Conservation (phyloP, 2,329 filamentous ascomycete genomes). For the Cyclaneusma minus region DNA sequence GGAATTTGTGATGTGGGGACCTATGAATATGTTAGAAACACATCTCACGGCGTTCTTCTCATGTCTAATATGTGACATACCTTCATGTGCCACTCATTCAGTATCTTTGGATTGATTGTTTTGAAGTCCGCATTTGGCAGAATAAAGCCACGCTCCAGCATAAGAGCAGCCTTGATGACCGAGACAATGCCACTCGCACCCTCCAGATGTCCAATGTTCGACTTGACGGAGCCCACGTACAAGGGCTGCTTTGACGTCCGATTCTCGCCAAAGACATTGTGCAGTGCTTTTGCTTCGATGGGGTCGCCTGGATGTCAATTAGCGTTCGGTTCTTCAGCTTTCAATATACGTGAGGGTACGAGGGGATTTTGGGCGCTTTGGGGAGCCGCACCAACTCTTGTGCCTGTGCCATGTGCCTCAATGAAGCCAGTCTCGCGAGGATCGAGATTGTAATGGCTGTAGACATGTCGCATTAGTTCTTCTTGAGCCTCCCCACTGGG, state of each 20-base stretch:
- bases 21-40: constrained; percentile 6
- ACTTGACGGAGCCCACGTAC: constrained; percentile 15
- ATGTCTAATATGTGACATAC: constrained; percentile 10
- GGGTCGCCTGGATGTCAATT: too few relatives aligned
- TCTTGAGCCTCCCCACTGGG: constrained; percentile 23
- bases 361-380: too few relatives aligned
- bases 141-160: constrained; percentile 27
- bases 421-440: constrained; percentile 3
- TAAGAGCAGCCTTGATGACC: constrained; percentile 25
- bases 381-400: constrained; percentile 11
- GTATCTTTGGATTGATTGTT: constrained; percentile 21
- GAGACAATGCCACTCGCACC: constrained; percentile 22
- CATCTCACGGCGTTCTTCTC: constrained; percentile 1
- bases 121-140: constrained; percentile 26
- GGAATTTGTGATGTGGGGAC: constrained; percentile 9
- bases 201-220: constrained; percentile 21
- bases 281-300: constrained; percentile 9
- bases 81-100: constrained; percentile 21
- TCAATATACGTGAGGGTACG: too few relatives aligned
- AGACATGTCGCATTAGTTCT: constrained; percentile 20
- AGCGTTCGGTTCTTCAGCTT: too few relatives aligned
- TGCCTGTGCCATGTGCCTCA: constrained; percentile 17
- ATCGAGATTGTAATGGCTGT: too few relatives aligned
- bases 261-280: constrained; percentile 7
- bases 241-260: constrained; percentile 7